A percentile compares a stretch with the other conserved stretches of the same genome.
phyloP scores from a whole-genome alignment of 176 grass and related monocot genomes.

The Musa schizocarpa region DNA sequence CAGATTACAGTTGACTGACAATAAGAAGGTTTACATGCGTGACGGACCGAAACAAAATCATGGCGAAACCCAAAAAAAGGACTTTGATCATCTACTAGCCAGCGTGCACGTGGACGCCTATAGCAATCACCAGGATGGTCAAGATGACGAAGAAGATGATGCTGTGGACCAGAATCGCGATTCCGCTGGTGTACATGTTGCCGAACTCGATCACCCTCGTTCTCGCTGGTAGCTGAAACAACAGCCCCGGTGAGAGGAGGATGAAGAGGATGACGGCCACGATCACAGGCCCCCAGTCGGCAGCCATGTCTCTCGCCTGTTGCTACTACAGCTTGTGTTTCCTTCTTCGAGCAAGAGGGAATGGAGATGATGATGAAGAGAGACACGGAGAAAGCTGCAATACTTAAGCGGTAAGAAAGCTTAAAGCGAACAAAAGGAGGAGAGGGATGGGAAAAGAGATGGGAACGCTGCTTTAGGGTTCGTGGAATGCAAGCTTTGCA shows the following conservation, averaged over 20 bases:
- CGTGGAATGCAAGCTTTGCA: too few relatives aligned
- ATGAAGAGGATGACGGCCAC: neutral
- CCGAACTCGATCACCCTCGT: conserved; percentile 5
- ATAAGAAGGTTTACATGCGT: too few relatives aligned
- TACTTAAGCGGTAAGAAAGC: neutral
- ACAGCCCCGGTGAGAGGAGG: neutral
- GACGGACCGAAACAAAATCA: too few relatives aligned
- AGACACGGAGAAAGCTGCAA: neutral
- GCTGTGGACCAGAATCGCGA: neutral
- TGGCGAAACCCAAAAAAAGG: too few relatives aligned
- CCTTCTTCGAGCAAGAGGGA: too few relatives aligned
- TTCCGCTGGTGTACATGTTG: conserved; percentile 2
- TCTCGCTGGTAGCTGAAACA: conserved; percentile 5
- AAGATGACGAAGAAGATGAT: conserved; percentile 4
- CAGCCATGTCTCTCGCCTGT: neutral
- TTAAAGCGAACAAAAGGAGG: too few relatives aligned
- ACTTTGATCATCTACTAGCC: neutral
- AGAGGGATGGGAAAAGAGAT: too few relatives aligned
- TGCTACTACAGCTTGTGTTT: too few relatives aligned
- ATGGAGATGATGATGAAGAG: neutral
- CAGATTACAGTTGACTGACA: too few relatives aligned
- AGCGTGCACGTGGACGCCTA: conserved; percentile 1
- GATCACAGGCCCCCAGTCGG: neutral
- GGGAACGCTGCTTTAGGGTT: too few relatives aligned
- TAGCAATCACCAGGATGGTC: neutral